phyloP scores from a whole-genome alignment of 495 filamentous ascomycete species.

The Neurospora sp. region DNA sequence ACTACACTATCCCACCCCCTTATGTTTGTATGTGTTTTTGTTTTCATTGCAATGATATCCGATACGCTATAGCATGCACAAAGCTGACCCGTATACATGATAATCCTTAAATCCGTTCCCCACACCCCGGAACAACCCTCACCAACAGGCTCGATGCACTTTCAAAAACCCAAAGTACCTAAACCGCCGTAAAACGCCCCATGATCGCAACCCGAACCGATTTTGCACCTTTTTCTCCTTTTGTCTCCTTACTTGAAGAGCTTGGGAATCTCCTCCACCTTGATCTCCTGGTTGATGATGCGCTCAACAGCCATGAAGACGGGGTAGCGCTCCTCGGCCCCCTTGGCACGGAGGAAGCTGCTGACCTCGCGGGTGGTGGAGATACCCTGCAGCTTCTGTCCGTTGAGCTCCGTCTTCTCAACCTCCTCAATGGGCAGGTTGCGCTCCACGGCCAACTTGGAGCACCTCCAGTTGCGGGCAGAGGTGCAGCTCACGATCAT shows the following conservation, averaged over 20 bases:
- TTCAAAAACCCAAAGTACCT: background rate
- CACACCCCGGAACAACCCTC: background rate
- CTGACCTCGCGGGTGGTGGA: conserved; percentile 86
- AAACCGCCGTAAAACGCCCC: background rate
- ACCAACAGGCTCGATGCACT: background rate
- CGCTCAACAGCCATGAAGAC: conserved; percentile 77
- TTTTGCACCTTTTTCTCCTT: background rate
- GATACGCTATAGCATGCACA: background rate
- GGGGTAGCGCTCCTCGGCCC: conserved; percentile 74
- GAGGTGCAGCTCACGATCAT: conserved; percentile 87
- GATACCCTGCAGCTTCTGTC: conserved; percentile 93
- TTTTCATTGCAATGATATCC: background rate
- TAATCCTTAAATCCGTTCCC: background rate
- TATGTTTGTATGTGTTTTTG: background rate
- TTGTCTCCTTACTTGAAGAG: conserved; percentile 36
- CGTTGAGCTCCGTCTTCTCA: conserved; percentile 83
- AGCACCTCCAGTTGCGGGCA: conserved; percentile 89
- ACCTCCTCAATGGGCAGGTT: conserved; percentile 74
- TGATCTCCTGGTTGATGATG: conserved; percentile 48
- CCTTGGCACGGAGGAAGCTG: conserved; percentile 68
- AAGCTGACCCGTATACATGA: background rate
- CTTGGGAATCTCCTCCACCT: conserved; percentile 52
- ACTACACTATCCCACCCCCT: background rate
- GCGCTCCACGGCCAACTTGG: conserved; percentile 75
- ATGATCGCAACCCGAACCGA: background rate